Conservation (phyloP, 768 basidiomycete species). For the Russula sp. region DNA sequence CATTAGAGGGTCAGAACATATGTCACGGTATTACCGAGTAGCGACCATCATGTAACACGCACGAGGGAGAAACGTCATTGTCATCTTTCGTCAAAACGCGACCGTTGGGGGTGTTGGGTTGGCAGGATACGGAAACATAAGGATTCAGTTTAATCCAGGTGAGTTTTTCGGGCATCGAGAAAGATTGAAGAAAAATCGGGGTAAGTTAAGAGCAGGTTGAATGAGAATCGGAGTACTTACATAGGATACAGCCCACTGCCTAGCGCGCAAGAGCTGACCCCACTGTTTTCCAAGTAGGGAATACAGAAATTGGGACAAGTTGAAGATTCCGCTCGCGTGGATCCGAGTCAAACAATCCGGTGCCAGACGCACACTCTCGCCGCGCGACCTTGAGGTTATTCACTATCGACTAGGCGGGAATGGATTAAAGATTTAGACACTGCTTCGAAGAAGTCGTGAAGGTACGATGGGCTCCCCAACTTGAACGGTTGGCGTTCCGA, state of each 20-base stretch:
- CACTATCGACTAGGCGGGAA: no score
- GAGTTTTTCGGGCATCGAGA: slow-evolving; percentile 12
- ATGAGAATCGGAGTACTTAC: neutral
- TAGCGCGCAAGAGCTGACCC: neutral
- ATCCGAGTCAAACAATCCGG: no score
- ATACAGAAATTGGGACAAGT: neutral
- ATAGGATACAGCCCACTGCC: neutral
- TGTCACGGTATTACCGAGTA: neutral
- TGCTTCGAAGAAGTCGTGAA: no score
- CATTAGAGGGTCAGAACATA: neutral
- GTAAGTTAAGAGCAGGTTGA: neutral
- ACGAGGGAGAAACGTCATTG: slow-evolving; percentile 20
- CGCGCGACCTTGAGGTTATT: no score
- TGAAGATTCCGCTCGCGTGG: no score
- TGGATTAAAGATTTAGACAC: no score
- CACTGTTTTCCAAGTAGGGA: slow-evolving; percentile 6
- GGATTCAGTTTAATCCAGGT: slow-evolving; percentile 19
- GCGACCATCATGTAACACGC: neutral
- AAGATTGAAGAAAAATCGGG: neutral
- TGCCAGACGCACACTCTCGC: no score
- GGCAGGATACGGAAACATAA: slow-evolving; percentile 20
- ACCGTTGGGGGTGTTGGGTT: slow-evolving; percentile 2
- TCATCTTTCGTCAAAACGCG: slow-evolving; percentile 7
- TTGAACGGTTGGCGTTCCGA: neutral
- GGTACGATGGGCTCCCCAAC: neutral